Base-by-base conservation (phyloP, 139 green algal species). In the Chlamydomonas incerta region DNA sequence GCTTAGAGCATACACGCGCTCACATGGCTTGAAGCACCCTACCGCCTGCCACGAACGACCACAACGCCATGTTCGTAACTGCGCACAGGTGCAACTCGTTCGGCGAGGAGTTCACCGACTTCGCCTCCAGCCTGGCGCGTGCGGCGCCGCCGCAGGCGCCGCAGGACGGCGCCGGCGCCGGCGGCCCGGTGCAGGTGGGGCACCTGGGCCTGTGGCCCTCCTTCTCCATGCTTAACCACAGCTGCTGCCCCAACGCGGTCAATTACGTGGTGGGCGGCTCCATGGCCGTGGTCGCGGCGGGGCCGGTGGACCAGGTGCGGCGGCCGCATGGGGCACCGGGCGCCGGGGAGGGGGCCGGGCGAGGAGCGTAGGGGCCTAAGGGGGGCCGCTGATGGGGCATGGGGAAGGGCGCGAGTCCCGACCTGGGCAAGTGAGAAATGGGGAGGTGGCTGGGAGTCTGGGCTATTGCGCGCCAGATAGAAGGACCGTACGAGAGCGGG, bases 161-260 rank as follows among this genome's bases (percentile, higher is more conserved):
- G n/a, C n/a, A n/a, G n/a, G n/a, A n/a, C n/a, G n/a, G n/a, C n/a
- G n/a, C n/a, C n/a, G n/a, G n/a, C n/a, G n/a, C n/a, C n/a, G n/a
- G n/a, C n/a, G n/a, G n/a, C n/a, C n/a, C n/a, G n/a, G n/a, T n/a
- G n/a, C 60, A 83, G 62, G 31, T 37, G n/a, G 87, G 87, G 15
- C 87, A 90, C 50, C 70, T 91, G 58, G 87, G 87, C 6, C 62
- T 91, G 71, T 91, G 81, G 67, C 82, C 77, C 0, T 70, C 73
- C 18, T 91, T 91, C 85, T 52, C 69, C 50, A 76, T 88, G 62
- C 75, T 91, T n/a, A 91, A 91, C 71, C 87, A 91, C 72, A 72
- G 31, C 60, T 86, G 75, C 60, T 35, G 50, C 28, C 80, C 87
- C 58, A 88, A 91, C 83, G 87, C 82, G 17, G 75, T 88, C 63